Percentiles rank a stretch among this genome's conserved stretches.
phyloP scores from a whole-genome alignment of 2,329 filamentous ascomycete genomes.

The Leptoxyphium fumago region DNA sequence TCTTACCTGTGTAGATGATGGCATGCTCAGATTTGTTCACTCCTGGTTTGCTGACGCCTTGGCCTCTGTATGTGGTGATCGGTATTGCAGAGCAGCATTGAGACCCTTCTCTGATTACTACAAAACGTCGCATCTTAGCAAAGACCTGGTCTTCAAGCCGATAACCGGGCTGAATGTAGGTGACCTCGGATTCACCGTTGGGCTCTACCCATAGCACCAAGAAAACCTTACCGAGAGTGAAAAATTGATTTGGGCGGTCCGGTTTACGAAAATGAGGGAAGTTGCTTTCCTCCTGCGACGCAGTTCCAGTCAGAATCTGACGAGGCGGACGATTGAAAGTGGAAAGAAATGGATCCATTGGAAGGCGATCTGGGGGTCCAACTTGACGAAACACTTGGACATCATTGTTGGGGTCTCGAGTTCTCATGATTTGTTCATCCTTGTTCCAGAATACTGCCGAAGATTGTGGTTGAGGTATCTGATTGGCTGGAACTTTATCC shows the following conservation, averaged over 20 bases:
- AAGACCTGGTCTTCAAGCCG: slow-evolving; percentile 6
- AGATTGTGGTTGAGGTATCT: neutral
- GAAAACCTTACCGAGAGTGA: slow-evolving; percentile 9
- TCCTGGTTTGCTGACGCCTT: slow-evolving; percentile 6
- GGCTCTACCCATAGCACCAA: slow-evolving; percentile 11
- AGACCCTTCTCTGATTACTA: slow-evolving; percentile 9
- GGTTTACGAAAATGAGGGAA: neutral
- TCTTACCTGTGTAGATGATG: slow-evolving; percentile 12
- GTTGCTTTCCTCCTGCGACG: neutral
- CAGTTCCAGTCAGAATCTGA: neutral
- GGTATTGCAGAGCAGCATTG: slow-evolving; percentile 10
- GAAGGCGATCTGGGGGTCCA: neutral
- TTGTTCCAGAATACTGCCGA: too few species aligned
- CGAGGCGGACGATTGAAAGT: neutral
- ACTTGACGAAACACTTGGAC: neutral
- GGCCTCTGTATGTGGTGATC: slow-evolving; percentile 11
- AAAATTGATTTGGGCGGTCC: slow-evolving; percentile 3
- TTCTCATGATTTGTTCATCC: neutral
- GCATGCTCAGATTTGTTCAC: slow-evolving; percentile 12
- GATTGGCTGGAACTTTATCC: neutral
- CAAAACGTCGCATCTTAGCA: slow-evolving; percentile 14
- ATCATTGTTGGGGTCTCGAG: neutral
- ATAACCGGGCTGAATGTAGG: neutral
- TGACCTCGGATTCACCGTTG: slow-evolving; percentile 5
- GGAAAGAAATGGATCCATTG: neutral